These are phyloP conservation scores for Coemansia sp. DNA, from an alignment of 192 early-diverging fungal species.

Conservation along the genomic window DNA sequence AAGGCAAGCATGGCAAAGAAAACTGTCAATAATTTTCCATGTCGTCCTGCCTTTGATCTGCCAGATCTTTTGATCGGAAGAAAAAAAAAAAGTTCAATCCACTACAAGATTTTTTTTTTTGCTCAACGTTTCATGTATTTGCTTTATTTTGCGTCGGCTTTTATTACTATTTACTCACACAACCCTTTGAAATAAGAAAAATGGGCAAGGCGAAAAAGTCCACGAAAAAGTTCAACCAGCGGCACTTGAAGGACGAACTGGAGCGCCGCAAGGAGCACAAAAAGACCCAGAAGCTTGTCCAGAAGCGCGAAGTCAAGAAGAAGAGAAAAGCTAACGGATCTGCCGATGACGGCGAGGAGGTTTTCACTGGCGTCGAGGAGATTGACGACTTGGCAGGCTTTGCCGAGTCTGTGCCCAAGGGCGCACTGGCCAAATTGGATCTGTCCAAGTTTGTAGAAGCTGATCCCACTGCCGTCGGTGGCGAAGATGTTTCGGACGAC, in stretches of 20 bases:
- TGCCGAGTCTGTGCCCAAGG: constrained; percentile 41
- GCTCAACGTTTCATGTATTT: neutral
- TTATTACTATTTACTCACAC: neutral
- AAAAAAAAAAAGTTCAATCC: constrained; percentile 12
- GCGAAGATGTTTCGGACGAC: constrained; percentile 13
- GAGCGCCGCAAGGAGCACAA: constrained; percentile 62
- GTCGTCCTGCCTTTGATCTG: neutral
- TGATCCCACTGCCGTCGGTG: constrained; percentile 18
- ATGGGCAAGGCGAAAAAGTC: constrained; percentile 63
- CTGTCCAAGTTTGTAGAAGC: constrained; percentile 48
- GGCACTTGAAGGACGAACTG: constrained; percentile 69
- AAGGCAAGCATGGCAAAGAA: neutral
- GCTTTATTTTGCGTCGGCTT: neutral
- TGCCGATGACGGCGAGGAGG: constrained; percentile 23
- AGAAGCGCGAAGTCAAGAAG: constrained; percentile 65
- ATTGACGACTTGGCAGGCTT: constrained; percentile 54
- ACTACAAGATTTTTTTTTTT: neutral
- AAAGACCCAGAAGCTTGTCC: constrained; percentile 61
- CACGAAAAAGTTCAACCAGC: constrained; percentile 80
- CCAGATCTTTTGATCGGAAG: neutral
- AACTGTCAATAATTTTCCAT: neutral
- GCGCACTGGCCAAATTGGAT: constrained; percentile 30
- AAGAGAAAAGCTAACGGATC: constrained; percentile 30
- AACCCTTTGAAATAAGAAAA: neutral
- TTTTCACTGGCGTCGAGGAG: constrained; percentile 47